These are phyloP conservation scores for Angophora floribunda DNA, from an alignment of 345 rosid species.

Conservation along the genomic window DNA sequence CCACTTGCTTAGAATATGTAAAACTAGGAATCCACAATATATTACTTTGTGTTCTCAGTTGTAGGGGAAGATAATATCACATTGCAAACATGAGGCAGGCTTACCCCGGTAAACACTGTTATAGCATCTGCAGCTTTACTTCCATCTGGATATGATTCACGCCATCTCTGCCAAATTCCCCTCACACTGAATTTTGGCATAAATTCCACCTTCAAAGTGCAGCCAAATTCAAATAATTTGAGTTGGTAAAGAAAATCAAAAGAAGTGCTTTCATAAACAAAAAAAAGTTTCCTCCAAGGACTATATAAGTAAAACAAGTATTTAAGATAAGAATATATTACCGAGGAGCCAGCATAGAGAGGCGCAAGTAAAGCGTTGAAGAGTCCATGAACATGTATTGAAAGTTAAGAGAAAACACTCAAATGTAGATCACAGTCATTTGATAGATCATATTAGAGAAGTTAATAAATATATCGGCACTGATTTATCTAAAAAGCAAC, in stretches of 20 bases:
- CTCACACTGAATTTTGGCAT: constrained; percentile 92
- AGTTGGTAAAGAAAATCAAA: neutral
- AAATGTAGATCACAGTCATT: neutral
- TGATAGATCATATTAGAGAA: neutral
- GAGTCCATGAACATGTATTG: constrained; percentile 86
- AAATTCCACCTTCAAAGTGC: constrained; percentile 74
- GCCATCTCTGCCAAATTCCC: constrained; percentile 93
- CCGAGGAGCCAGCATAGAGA: constrained; percentile 70
- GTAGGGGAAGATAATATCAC: neutral
- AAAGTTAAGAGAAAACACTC: constrained; percentile 34
- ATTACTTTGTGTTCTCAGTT: neutral
- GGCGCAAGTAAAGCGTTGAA: constrained; percentile 90
- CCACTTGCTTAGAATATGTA: neutral
- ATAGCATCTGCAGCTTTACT: constrained; percentile 41
- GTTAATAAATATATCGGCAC: neutral
- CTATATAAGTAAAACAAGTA: neutral
- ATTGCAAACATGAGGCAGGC: constrained; percentile 6
- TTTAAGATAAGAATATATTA: constrained; percentile 10
- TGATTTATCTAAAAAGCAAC: neutral
- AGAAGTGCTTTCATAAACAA: neutral
- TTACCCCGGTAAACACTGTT: constrained; percentile 93
- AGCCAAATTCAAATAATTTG: neutral
- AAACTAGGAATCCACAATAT: neutral
- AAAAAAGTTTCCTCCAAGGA: neutral
- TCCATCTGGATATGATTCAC: constrained; percentile 72